Evolutionary conservation across 106 monocot genomes (phyloP), one percentile per base, ranked within the genome.

Genomic region (Phalaenopsis equestris): DNA sequence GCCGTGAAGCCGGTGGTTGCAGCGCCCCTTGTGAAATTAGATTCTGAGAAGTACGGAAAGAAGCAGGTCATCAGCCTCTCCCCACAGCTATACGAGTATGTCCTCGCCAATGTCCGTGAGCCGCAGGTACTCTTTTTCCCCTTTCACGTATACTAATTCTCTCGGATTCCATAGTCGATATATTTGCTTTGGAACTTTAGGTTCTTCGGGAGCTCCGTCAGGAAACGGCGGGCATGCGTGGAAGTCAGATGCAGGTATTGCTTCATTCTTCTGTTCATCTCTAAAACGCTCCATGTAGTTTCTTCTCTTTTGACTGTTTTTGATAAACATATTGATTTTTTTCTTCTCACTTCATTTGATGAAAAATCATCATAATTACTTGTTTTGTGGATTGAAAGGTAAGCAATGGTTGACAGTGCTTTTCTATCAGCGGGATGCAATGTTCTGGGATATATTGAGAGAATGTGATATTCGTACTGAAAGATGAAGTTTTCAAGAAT

Each of bases 171-270:
- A 4, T 42, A 17, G 17, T 43, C 43, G 74, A 42, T 74, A 19
- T 39, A 42, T 37, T 23, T 74, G 52, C 18, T 42, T 36, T 74
- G 80, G 64, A 64, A 9, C 68, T 47, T 76, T 45, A 91, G 91
- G 77, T 91, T 78, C 84, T 91, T 56, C 83, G 86, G 42, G 80
- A 82, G 57, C 88, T 91, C 37, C 83, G 91, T 18, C 87, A 87
- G 47, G 91, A 91, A 81, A 91, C 88, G 4, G 84, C 89, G 11
- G 68, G 56, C 2, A 81, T 88, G 87, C 64, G 55, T 46, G 89
- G 88, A 42, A 89, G 91, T 81, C 88, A 88, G 81, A 86, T 91
- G 91, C 91, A 85, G 91, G 91, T 89, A 17, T 74, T 43, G 19
- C 12, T 74, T 15, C 15, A 39, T 72, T 6, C 38, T 15, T 70